Conservation (phyloP, 768 basidiomycete genomes). For the Cystoderma amianthinum region DNA sequence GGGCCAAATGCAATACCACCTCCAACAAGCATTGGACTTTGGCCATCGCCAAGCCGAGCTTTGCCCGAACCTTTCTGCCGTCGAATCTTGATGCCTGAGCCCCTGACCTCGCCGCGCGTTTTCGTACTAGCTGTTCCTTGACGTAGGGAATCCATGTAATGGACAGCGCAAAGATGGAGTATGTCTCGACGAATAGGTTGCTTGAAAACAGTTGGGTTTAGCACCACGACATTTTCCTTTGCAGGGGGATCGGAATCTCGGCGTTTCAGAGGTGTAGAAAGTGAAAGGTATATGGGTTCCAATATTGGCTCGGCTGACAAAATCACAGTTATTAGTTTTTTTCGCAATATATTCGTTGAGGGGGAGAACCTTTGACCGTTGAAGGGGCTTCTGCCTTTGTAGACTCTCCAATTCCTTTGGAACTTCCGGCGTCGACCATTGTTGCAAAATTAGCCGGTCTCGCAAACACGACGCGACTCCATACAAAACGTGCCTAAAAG, state of each 20-base stretch:
- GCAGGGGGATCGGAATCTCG: constrained; percentile 29
- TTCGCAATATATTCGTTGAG: constrained; percentile 1
- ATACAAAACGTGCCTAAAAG: too few relatives aligned
- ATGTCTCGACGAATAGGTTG: constrained; percentile 89
- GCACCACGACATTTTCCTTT: constrained; percentile 45
- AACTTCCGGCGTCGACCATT: too few relatives aligned
- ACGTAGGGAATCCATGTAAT: constrained; percentile 83
- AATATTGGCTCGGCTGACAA: constrained; percentile 26
- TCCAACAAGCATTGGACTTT: constrained; percentile 82
- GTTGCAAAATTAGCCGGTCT: too few relatives aligned
- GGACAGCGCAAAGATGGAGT: constrained; percentile 85
- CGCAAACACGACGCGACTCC: too few relatives aligned
- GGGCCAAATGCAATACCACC: constrained; percentile 93
- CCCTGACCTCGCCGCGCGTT: constrained; percentile 83
- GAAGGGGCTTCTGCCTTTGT: too few relatives aligned
- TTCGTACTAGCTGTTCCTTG: constrained; percentile 91
- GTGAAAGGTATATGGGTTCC: constrained; percentile 51
- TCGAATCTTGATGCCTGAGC: constrained; percentile 84
- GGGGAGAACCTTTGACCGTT: too few relatives aligned
- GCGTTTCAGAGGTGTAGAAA: constrained; percentile 51
- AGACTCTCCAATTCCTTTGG: too few relatives aligned
- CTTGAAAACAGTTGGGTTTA: constrained; percentile 79
- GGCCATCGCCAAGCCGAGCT: constrained; percentile 86
- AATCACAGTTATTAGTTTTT: background rate
- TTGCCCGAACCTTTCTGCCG: constrained; percentile 88